Base-by-base conservation (phyloP, 2,329 filamentous ascomycete species). In the Orbilia blumenaviensis region DNA sequence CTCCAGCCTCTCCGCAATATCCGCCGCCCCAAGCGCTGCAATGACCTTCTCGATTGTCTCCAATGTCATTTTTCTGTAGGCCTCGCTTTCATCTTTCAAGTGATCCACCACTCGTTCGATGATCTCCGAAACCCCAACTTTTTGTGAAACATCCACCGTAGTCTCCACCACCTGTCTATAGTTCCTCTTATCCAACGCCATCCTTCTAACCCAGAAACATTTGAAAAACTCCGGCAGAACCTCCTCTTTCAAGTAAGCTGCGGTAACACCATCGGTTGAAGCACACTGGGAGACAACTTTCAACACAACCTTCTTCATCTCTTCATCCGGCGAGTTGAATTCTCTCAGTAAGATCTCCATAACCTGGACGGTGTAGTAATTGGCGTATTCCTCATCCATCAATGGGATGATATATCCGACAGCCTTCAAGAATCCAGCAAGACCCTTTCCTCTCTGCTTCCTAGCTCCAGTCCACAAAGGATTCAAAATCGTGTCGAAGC, bases 331-430 rank as follows among this genome's bases (percentile, higher is more conserved):
- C 0, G 94, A 97, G 5, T 93, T 92, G 81, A 99, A 99, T 82
- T 99, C 95, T 80, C 95, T 90, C 29, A 98, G 88, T 12, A 99
- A 85, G 81, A 98, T 98, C 83, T 98, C 95, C 94, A 99, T 98
- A 81, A 99, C 97, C 83, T 99, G 94, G 79, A 90, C 92, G 7
- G 95, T 98, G 82, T 99, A 99, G 85, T 99, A 99, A 82, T 97
- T 98, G 84, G 95, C 94, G 83, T 97, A 98, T 82, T 99, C 95
- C 84, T 99, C 95, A 84, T 99, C 95, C 95, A 99, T 99, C 62
- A 99, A 88, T 3, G 95, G 95, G 78, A 99, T 98, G 81, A 99
- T 97, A 83, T 95, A 98, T 25, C 95, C 95, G 46, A 99, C 94
- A 52, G 95, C 95, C 84, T 99, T 99, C 77, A 99, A 86, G 84